A percentile compares a stretch with the other conserved stretches of the same genome.
Evolutionary conservation across 2,329 filamentous ascomycete genomes (phyloP).

Genomic region (Colletotrichum tanaceti): DNA sequence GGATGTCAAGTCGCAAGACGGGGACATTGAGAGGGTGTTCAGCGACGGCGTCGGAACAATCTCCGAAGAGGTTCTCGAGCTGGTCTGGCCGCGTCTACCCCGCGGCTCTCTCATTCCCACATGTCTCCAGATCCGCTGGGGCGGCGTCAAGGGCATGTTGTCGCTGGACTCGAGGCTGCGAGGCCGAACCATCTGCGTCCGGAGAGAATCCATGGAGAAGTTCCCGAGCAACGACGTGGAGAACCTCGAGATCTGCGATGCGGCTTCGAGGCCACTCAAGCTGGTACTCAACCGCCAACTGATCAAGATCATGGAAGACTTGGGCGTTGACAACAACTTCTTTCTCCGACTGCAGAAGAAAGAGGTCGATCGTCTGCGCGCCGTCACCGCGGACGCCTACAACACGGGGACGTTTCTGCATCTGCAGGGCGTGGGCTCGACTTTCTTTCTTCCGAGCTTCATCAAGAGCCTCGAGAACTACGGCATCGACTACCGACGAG

Average conservation of each 20-base stretch:
- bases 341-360: conserved; percentile 74
- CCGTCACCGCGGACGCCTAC: conserved; percentile 65
- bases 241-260: conserved; percentile 78
- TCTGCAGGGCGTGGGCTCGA: conserved; percentile 68
- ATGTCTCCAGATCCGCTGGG: conserved; percentile 79
- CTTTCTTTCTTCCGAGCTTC: conserved; percentile 70
- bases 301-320: conserved; percentile 88
- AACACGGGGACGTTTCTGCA: conserved; percentile 77
- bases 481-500: conserved; percentile 72
- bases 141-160: conserved; percentile 82
- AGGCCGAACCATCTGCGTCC: conserved; percentile 70
- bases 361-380: conserved; percentile 70
- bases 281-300: conserved; percentile 82
- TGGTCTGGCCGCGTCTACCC: conserved; percentile 69
- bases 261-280: conserved; percentile 73
- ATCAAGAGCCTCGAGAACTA: conserved; percentile 69
- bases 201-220: conserved; percentile 81
- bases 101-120: conserved; percentile 64
- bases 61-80: conserved; percentile 67
- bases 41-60: conserved; percentile 85
- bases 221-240: conserved; percentile 68
- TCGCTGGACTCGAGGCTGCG: conserved; percentile 71
- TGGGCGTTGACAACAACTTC: conserved; percentile 67
- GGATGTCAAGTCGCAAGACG: conserved; percentile 63
- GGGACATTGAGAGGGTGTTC: conserved; percentile 66